Conservation (phyloP, 768 basidiomycete species). For the Xerocomellus intermedius region DNA sequence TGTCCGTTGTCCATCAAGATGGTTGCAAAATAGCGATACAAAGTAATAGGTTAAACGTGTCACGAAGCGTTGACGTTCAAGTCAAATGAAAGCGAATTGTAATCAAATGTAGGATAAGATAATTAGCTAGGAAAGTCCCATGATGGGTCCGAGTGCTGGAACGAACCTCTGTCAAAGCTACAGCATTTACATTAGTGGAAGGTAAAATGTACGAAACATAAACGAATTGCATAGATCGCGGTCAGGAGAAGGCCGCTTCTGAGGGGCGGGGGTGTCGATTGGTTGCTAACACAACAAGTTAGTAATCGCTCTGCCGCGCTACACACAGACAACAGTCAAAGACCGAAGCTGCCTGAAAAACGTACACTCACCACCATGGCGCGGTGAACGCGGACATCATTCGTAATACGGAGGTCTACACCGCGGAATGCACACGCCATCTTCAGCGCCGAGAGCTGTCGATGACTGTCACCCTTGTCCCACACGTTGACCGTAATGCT, state of each 20-base stretch:
- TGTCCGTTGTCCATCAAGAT: conserved; percentile 5
- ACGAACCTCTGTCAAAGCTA: conserved; percentile 17
- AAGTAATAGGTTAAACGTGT: neutral
- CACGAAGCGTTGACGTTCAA: neutral
- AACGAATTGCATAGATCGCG: neutral
- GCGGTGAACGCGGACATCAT: conserved; percentile 54
- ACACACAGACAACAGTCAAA: conserved; percentile 11
- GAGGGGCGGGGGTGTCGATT: neutral
- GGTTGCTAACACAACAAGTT: conserved; percentile 19
- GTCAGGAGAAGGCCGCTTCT: neutral
- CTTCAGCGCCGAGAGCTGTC: conserved; percentile 52
- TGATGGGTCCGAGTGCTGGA: neutral
- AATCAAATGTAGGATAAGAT: conserved; percentile 3
- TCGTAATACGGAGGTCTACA: conserved; percentile 50
- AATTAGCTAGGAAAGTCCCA: neutral
- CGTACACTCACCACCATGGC: conserved; percentile 44
- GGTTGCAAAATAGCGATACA: conserved; percentile 13
- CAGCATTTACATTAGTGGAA: conserved; percentile 10
- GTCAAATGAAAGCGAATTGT: neutral
- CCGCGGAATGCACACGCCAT: conserved; percentile 65
- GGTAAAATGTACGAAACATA: conserved; percentile 4
- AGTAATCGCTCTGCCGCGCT: conserved; percentile 21
- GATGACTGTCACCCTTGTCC: conserved; percentile 49
- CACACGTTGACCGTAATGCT: conserved; percentile 55
- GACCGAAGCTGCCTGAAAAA: conserved; percentile 10